A percentile compares a stretch with the other conserved stretches of the same genome.
phyloP scores from a whole-genome alignment of 352 stramenopile genomes.

The Globisporangium ultimum region DNA sequence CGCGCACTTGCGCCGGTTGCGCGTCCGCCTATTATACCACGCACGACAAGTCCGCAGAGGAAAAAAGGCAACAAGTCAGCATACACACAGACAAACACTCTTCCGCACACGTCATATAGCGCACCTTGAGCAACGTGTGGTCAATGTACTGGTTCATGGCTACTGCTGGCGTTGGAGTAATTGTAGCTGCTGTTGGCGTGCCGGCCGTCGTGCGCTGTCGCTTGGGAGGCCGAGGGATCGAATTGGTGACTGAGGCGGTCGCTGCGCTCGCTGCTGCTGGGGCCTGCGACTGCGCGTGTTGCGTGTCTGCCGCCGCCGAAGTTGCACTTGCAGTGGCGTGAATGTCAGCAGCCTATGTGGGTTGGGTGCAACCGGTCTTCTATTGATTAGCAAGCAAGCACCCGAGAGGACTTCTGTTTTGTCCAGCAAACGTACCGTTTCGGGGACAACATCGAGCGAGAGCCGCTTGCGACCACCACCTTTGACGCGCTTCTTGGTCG shows the following conservation, averaged over 20 bases:
- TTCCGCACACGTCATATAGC: background rate
- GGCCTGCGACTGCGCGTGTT: too few relatives aligned
- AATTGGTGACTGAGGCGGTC: constrained; percentile 11
- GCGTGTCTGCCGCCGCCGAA: background rate
- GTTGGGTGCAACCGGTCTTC: background rate
- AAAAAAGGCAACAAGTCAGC: constrained; percentile 2
- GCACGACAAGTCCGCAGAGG: too few relatives aligned
- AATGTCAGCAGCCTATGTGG: constrained; percentile 8
- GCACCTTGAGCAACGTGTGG: constrained; percentile 81
- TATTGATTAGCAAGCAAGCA: constrained; percentile 1
- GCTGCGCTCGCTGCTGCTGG: too few relatives aligned
- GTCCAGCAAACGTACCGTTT: too few relatives aligned
- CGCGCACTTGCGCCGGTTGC: constrained; percentile 54
- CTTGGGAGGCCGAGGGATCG: constrained; percentile 4
- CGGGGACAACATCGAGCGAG: background rate
- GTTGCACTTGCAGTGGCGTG: constrained; percentile 10
- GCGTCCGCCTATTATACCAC: constrained; percentile 53
- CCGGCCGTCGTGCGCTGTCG: constrained; percentile 1
- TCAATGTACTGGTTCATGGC: constrained; percentile 67
- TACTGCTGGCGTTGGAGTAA: too few relatives aligned
- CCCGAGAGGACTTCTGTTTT: constrained; percentile 4
- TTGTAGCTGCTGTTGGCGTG: background rate
- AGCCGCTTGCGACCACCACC: constrained; percentile 10
- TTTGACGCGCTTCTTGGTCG: constrained; percentile 10
- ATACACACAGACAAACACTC: constrained; percentile 1